Evolutionary conservation across 192 early-diverging fungal genomes (phyloP).

Genomic region (Coemansia sp.): DNA sequence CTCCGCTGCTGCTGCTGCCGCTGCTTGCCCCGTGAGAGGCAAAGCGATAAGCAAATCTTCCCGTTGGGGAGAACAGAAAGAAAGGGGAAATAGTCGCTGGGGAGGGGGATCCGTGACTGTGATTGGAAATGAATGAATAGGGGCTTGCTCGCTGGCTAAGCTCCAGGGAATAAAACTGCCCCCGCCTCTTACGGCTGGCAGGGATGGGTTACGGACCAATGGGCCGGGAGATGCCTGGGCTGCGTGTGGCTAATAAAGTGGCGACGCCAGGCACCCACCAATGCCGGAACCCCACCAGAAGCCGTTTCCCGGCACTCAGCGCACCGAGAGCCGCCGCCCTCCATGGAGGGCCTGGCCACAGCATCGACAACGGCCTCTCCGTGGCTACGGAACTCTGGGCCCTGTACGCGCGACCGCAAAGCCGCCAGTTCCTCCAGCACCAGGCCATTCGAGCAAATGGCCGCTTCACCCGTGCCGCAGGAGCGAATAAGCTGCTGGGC

Average conservation of each 20-base stretch:
- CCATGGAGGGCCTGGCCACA: neutral
- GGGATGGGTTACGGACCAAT: slow-evolving; percentile 29
- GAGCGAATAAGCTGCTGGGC: neutral
- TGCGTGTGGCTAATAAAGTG: slow-evolving; percentile 36
- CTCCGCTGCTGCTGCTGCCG: too few species aligned
- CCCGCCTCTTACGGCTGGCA: neutral
- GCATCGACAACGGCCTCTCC: slow-evolving; percentile 32
- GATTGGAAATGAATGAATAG: too few species aligned
- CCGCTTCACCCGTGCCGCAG: neutral
- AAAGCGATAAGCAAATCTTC: neutral
- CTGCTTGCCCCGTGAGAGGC: neutral
- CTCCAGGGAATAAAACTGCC: neutral
- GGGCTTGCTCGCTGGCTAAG: too few species aligned
- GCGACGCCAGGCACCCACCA: slow-evolving; percentile 27
- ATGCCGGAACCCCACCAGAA: slow-evolving; percentile 10
- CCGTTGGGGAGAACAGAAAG: too few species aligned
- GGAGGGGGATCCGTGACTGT: too few species aligned
- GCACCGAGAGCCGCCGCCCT: slow-evolving; percentile 14
- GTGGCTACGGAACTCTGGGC: slow-evolving; percentile 34
- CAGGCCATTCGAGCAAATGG: neutral
- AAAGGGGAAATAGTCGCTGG: too few species aligned
- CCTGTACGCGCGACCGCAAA: slow-evolving; percentile 16
- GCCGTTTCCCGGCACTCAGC: slow-evolving; percentile 7
- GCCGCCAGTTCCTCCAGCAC: slow-evolving; percentile 19
- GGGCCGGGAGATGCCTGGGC: slow-evolving; percentile 33